phyloP scores from a whole-genome alignment of 2,329 filamentous ascomycete species.

The Aspergillus neotritici region DNA sequence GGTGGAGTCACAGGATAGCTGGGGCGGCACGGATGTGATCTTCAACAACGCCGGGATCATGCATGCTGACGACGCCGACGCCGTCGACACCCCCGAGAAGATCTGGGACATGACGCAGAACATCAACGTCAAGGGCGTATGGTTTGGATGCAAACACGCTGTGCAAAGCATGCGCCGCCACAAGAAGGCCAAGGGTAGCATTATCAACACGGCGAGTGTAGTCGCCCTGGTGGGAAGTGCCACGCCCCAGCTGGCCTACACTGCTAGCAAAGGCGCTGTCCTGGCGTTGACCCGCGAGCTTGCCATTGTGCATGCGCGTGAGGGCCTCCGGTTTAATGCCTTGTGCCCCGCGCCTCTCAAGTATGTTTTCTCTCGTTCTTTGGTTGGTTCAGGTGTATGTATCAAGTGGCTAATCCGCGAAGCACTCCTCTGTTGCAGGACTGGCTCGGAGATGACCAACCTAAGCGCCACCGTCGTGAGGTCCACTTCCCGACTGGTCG shows the following conservation, averaged over 20 bases:
- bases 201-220: constrained; percentile 90
- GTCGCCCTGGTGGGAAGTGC: constrained; percentile 82
- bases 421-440: constrained; percentile 84
- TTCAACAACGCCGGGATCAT: constrained; percentile 99
- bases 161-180: constrained; percentile 73
- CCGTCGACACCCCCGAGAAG: constrained; percentile 75
- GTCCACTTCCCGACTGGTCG: constrained; percentile 83
- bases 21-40: constrained; percentile 84
- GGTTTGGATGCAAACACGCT: constrained; percentile 91
- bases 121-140: constrained; percentile 98
- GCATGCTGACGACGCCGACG: constrained; percentile 76
- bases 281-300: constrained; percentile 84
- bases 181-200: constrained; percentile 70
- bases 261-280: constrained; percentile 87
- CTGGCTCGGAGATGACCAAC: constrained; percentile 81
- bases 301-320: constrained; percentile 84
- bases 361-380: constrained; percentile 30
- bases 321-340: constrained; percentile 84
- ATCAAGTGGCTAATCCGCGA: background rate
- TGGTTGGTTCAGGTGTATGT: background rate
- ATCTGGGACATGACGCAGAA: constrained; percentile 92
- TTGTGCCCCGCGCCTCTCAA: constrained; percentile 88
- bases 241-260: constrained; percentile 87
- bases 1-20: constrained; percentile 68
- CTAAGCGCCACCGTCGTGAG: constrained; percentile 76